phyloP scores from a whole-genome alignment of 2,329 filamentous ascomycete species.

The Epichloe baconii region DNA sequence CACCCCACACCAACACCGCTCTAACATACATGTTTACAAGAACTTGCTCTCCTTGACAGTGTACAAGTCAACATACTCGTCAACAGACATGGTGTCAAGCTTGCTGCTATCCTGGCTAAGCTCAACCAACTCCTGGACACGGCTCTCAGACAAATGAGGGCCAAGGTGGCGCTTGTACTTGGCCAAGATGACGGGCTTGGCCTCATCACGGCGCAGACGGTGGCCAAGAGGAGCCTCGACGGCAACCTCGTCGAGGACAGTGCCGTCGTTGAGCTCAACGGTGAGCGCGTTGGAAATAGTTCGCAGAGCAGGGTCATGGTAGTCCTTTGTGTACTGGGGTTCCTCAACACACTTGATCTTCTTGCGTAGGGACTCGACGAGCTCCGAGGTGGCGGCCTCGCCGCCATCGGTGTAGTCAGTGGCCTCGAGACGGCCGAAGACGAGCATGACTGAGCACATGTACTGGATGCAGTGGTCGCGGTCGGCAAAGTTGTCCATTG shows the following conservation, averaged over 20 bases:
- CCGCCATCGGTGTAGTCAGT: slow-evolving; percentile 86
- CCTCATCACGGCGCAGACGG: slow-evolving; percentile 81
- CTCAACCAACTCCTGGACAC: slow-evolving; percentile 71
- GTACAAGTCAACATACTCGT: slow-evolving; percentile 87
- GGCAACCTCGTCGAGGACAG: slow-evolving; percentile 75
- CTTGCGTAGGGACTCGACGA: slow-evolving; percentile 83
- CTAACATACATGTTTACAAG: slow-evolving; percentile 11
- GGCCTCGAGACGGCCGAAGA: slow-evolving; percentile 85
- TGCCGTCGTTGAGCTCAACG: slow-evolving; percentile 89
- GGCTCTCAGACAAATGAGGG: slow-evolving; percentile 64
- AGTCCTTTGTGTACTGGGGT: slow-evolving; percentile 83
- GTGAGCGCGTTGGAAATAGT: slow-evolving; percentile 97
- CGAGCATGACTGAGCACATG: slow-evolving; percentile 95
- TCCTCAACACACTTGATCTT: slow-evolving; percentile 96
- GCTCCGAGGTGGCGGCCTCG: slow-evolving; percentile 78
- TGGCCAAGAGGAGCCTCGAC: slow-evolving; percentile 94
- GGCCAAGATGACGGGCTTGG: slow-evolving; percentile 88
- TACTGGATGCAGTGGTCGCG: slow-evolving; percentile 99
- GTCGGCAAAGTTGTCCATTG: slow-evolving; percentile 99
- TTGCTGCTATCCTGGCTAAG: slow-evolving; percentile 62
- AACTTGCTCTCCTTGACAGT: slow-evolving; percentile 51
- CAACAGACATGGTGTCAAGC: slow-evolving; percentile 70
- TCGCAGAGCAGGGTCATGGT: slow-evolving; percentile 85
- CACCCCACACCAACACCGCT: too few relatives aligned
- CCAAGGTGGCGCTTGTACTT: slow-evolving; percentile 91